Base-by-base conservation (phyloP, 1,139 yeast genomes). In the Hanseniaspora uvarum region DNA sequence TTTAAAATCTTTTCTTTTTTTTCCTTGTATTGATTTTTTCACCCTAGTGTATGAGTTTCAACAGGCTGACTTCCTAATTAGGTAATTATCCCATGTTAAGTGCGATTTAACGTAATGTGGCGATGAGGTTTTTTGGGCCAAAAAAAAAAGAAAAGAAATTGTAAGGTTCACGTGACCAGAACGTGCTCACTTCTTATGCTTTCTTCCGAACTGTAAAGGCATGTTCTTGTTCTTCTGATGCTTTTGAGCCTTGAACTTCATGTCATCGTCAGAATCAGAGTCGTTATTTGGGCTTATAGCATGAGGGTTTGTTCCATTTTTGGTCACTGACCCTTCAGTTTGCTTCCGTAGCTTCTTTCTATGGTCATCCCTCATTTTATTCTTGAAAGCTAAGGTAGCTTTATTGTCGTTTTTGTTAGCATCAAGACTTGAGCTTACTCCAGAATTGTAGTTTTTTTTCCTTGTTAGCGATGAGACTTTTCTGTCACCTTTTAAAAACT, bases 381-480 rank as follows among this genome's bases (percentile, higher is more conserved):
- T 57, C 55, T 67, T 67, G 43, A 67, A 58, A 0, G 69, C 65
- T 12, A 63, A 57, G 64, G 66, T 67, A 1, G 70, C 69, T 46
- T 60, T 62, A 2, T 68, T 64, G 53, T 67, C 70, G 47, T 62
- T 64, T 46, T 64, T 64, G 3, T 61, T 59, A 4, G 61, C 58
- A 52, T 63, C 60, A 46, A 65, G 61, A 6, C 65, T 59, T 39
- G 58, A 58, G 36, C 58, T 57, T 49, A 23, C 47, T 37, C 10
- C 53, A 37, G 56, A 59, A 8, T 36, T 39, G 37, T 61, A 57
- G 45, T 60, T 61, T 57, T 60, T 64, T 57, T 63, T 64, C 55
- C 65, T 67, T 1, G 68, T 59, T 36, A 67, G 51, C 5, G 67
- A 58, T 26, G 61, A 60, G 3, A 67, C 58, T 41, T 65, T 66